Conservation (phyloP, 495 filamentous ascomycete species). For the Daldinia grandis region DNA sequence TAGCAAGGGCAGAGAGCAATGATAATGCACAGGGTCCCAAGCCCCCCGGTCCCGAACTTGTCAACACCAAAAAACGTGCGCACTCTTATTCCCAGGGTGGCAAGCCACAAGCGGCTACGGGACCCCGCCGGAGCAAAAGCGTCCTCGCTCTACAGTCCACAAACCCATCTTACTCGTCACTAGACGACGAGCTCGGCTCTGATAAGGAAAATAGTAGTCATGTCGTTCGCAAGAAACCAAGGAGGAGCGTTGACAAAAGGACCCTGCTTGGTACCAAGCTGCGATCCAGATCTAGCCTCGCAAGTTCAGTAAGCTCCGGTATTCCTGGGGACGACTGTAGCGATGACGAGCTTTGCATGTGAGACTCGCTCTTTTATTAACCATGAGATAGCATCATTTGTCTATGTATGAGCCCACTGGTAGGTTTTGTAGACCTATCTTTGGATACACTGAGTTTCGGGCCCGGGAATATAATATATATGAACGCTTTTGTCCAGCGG, state of each 20-base stretch:
- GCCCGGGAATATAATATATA: conserved; percentile 8
- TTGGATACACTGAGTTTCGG: conserved; percentile 9
- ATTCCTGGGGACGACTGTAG: conserved; percentile 35
- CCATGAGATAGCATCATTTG: neutral
- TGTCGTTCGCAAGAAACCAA: conserved; percentile 32
- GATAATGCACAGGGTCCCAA: conserved; percentile 7
- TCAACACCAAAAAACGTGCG: conserved; percentile 39
- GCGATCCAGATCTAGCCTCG: conserved; percentile 25
- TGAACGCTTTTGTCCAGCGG: conserved; percentile 11
- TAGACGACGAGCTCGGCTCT: conserved; percentile 27
- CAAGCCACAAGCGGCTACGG: conserved; percentile 13
- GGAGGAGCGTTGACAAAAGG: conserved; percentile 31
- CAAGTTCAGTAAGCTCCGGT: conserved; percentile 16
- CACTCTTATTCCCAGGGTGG: conserved; percentile 18
- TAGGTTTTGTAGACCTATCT: conserved; percentile 4
- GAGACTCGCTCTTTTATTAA: conserved; percentile 1
- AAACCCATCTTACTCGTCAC: conserved; percentile 1
- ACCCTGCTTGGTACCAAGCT: conserved; percentile 18
- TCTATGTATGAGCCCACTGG: neutral
- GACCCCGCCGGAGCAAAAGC: conserved; percentile 5
- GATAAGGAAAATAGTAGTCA: conserved; percentile 40
- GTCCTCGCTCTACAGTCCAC: neutral
- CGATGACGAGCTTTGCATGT: conserved; percentile 54
- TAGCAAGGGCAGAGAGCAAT: conserved; percentile 16
- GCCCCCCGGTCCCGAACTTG: conserved; percentile 10